These are phyloP conservation scores for Aphanocladium album DNA, from an alignment of 2,329 filamentous ascomycete species.

Conservation along the genomic window DNA sequence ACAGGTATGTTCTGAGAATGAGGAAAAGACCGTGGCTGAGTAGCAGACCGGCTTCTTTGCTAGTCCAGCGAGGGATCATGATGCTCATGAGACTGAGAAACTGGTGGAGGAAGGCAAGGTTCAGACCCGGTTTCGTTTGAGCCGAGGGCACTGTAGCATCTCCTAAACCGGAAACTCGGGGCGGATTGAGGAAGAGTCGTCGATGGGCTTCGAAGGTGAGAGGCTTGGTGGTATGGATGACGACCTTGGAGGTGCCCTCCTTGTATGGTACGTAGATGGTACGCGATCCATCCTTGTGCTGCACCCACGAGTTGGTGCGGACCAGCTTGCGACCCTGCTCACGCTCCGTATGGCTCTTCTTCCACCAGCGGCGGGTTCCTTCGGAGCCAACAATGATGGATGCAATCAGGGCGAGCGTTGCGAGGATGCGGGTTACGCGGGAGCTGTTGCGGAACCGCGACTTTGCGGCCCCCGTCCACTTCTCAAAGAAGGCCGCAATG, in stretches of 20 bases:
- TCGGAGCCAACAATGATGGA: conserved; percentile 76
- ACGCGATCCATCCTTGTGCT: conserved; percentile 89
- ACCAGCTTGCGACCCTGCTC: conserved; percentile 79
- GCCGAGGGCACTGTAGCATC: conserved; percentile 76
- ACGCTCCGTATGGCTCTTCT: conserved; percentile 65
- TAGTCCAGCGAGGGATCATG: conserved; percentile 92
- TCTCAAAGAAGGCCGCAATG: conserved; percentile 58
- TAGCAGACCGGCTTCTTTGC: conserved; percentile 89
- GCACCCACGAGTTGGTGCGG: conserved; percentile 84
- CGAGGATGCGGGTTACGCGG: conserved; percentile 66
- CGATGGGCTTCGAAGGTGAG: conserved; percentile 96
- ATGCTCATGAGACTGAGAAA: conserved; percentile 95
- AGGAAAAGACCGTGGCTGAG: conserved; percentile 86
- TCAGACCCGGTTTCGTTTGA: conserved; percentile 89
- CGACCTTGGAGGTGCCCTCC: conserved; percentile 81
- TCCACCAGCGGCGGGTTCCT: conserved; percentile 75
- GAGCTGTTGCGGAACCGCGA: conserved; percentile 59
- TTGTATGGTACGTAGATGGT: conserved; percentile 95
- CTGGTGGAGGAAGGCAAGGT: conserved; percentile 93
- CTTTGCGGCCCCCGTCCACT: conserved; percentile 50
- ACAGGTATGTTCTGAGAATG: conserved; percentile 88
- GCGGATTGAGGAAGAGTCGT: conserved; percentile 86
- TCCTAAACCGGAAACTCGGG: conserved; percentile 70
- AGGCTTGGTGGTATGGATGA: conserved; percentile 82
- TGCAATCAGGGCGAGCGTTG: conserved; percentile 68